Evolutionary conservation across 2,329 filamentous ascomycete species (phyloP).

Genomic region (Fusarium beomiforme): DNA sequence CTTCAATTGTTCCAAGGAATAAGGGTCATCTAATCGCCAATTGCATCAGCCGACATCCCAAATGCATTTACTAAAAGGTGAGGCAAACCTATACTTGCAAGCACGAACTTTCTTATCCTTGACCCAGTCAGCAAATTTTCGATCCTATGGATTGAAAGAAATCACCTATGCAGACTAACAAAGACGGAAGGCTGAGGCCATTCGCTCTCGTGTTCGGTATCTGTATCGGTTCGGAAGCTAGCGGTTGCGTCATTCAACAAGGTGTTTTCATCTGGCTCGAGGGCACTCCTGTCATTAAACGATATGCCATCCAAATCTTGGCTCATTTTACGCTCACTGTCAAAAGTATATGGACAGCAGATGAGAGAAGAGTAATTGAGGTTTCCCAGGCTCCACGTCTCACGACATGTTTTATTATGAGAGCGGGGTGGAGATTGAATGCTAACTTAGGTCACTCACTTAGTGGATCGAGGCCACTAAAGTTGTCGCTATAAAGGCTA

Average conservation of each 20-base stretch:
- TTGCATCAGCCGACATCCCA: not conserved
- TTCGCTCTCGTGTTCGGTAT: not conserved
- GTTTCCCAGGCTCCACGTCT: not conserved
- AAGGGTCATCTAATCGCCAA: not conserved
- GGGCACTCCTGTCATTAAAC: not conserved
- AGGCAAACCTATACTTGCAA: conserved; percentile 17
- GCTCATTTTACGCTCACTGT: not conserved
- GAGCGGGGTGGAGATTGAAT: not conserved
- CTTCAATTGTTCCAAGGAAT: conserved; percentile 6
- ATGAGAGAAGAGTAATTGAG: too few species aligned
- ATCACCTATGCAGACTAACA: conserved; percentile 2
- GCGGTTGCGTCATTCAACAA: not conserved
- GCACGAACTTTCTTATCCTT: conserved; percentile 11
- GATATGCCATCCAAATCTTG: not conserved
- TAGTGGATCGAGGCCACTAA: not conserved
- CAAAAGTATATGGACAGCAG: not conserved
- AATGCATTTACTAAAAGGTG: too few species aligned
- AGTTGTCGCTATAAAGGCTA: too few species aligned
- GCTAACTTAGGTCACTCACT: not conserved
- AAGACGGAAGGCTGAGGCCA: not conserved
- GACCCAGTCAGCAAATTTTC: too few species aligned
- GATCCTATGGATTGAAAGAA: too few species aligned
- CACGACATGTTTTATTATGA: not conserved
- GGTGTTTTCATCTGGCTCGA: not conserved
- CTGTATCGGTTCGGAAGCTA: not conserved